phyloP scores from a whole-genome alignment of 1,139 yeast genomes.

The Debaryomycetaceae sp. region DNA sequence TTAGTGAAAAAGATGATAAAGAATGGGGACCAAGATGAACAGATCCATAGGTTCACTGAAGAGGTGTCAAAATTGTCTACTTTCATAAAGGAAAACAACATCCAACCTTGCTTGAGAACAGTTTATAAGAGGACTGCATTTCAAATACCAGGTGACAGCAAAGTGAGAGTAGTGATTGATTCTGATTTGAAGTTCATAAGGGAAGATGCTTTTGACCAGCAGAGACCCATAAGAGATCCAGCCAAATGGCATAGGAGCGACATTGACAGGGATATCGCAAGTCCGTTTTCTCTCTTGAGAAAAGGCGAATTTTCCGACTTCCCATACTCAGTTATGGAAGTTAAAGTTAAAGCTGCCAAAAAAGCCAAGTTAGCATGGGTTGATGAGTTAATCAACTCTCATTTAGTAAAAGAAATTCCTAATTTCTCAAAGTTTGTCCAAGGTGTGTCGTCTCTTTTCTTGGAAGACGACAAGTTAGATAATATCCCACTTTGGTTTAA shows the following conservation, averaged over 20 bases:
- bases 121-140: conserved; percentile 91
- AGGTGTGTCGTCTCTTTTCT: conserved; percentile 82
- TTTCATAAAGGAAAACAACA: conserved; percentile 60
- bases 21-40: conserved; percentile 17
- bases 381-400: conserved; percentile 78
- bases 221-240: conserved; percentile 88
- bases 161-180: conserved; percentile 85
- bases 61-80: conserved; percentile 44
- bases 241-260: conserved; percentile 88
- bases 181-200: conserved; percentile 83
- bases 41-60: conserved; percentile 18
- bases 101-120: conserved; percentile 85
- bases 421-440: conserved; percentile 87
- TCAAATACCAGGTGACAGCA: conserved; percentile 96
- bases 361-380: conserved; percentile 66
- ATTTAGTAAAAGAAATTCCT: conserved; percentile 86
- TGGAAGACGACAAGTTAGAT: conserved; percentile 88
- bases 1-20: conserved; percentile 25
- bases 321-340: conserved; percentile 91
- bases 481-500: conserved; percentile 93
- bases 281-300: conserved; percentile 72
- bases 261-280: conserved; percentile 70
- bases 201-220: conserved; percentile 83
- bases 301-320: conserved; percentile 84
- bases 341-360: conserved; percentile 59